Evolutionary conservation across 1,284 basidiomycete genomes (phyloP), one percentile per base, ranked within the genome.

Genomic region (Agroathelia rolfsii): DNA sequence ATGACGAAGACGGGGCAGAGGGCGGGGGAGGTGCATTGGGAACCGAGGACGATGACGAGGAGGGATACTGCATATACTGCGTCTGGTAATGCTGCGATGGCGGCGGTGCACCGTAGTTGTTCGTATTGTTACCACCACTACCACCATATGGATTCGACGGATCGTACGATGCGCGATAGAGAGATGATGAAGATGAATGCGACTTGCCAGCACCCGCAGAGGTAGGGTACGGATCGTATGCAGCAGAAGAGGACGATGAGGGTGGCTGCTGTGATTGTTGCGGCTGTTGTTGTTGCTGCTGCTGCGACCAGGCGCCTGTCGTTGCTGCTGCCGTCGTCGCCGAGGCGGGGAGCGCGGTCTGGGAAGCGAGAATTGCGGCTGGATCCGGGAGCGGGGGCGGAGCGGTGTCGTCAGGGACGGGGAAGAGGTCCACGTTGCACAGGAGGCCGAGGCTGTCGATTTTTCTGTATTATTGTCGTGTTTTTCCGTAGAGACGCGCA

Each of bases 371-470:
- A 31, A 19, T 38, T 36, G 31, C 34, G 3, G 39, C 37, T 32
- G 25, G 30, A 12, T 29, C 32, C 21, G 37, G 36, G 38, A 35
- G 29, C 28, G 23, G 24, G 24, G 29, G 49, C 41, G 28, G 42
- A 5, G 43, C 25, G 18, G 47, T 46, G 19, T 46, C 30, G 3
- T 47, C 46, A 15, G 62, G 61, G 5, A 72, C 63, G 3, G 69
- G 66, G 41, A 75, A 78, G 14, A 79, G 58, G 52, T 79, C 76
- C 25, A 75, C 70, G 4, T 70, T 72, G 47, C 76, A 78, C 3
- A 79, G 50, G n/a, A 77, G 56, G 8, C 73, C 73, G 18, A 71
- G 58, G 4, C 55, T 57, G 33, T 61, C 56, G 28, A 68, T 46
- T 21, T 64, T 62, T 20, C 69, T 72, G 38, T n/a, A n/a, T n/a